A percentile compares a stretch with the other conserved stretches of the same genome.
Conservation (phyloP, 2,329 filamentous ascomycete species). For the Calonectria pauciramosa region DNA sequence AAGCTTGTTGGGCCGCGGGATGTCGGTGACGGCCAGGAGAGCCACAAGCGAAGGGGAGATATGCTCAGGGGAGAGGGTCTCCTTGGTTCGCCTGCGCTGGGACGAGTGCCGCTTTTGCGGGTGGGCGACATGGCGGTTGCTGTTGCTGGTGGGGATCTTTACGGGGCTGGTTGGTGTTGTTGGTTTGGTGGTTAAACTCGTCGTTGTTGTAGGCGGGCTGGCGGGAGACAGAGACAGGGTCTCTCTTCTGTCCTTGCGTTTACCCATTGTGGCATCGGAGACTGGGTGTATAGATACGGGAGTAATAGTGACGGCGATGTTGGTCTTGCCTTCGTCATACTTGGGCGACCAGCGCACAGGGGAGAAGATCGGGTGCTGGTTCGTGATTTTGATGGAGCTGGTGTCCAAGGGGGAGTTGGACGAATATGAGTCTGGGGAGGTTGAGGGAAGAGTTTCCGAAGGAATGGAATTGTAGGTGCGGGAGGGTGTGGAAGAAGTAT, state of each 20-base stretch:
- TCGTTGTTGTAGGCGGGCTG: slow-evolving; percentile 46
- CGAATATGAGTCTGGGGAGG: slow-evolving; percentile 28
- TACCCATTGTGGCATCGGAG: slow-evolving; percentile 51
- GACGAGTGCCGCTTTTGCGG: slow-evolving; percentile 54
- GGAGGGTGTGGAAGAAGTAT: slow-evolving; percentile 37
- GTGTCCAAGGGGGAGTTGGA: background rate
- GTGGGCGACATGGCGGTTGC: slow-evolving; percentile 53
- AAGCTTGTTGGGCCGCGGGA: slow-evolving; percentile 63
- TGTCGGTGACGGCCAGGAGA: slow-evolving; percentile 72
- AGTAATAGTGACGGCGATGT: slow-evolving; percentile 43
- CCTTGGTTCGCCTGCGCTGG: slow-evolving; percentile 54
- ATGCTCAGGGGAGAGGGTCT: slow-evolving; percentile 65
- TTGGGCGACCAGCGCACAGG: slow-evolving; percentile 45
- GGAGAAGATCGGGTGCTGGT: slow-evolving; percentile 32
- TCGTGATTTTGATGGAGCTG: slow-evolving; percentile 16
- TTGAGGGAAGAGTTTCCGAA: slow-evolving; percentile 25
- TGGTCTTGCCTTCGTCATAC: slow-evolving; percentile 47
- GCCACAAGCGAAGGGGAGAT: slow-evolving; percentile 72
- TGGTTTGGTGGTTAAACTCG: slow-evolving; percentile 44
- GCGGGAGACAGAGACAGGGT: slow-evolving; percentile 45
- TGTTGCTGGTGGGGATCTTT: slow-evolving; percentile 65
- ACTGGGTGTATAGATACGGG: slow-evolving; percentile 36
- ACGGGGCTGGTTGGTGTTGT: slow-evolving; percentile 64
- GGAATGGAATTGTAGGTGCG: slow-evolving; percentile 35
- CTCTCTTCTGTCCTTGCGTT: slow-evolving; percentile 51